Evolutionary conservation across 2,329 filamentous ascomycete genomes (phyloP).

Genomic region (Fusarium concolor): DNA sequence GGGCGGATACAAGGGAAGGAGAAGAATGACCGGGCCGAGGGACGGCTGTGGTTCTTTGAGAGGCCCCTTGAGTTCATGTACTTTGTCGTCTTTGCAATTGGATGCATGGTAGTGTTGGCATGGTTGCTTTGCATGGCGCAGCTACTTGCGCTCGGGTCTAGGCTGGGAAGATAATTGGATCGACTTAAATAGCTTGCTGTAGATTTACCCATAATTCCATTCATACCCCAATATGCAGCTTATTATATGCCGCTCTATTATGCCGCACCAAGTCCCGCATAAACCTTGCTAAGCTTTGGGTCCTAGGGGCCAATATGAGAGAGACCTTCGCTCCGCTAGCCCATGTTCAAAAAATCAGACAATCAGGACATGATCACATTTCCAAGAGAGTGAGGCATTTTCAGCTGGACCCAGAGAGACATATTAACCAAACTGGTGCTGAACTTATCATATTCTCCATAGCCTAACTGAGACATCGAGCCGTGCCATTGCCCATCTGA

Average conservation of each 20-base stretch:
- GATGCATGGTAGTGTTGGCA: conserved; percentile 1
- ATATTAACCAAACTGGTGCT: neutral
- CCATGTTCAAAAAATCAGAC: neutral
- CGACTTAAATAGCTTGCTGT: neutral
- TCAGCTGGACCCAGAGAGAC: neutral
- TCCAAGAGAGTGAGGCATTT: neutral
- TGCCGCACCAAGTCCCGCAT: neutral
- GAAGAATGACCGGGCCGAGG: conserved; percentile 25
- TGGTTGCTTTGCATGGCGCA: conserved; percentile 3
- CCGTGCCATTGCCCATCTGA: neutral
- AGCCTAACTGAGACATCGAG: conserved; percentile 7
- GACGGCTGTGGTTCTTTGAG: conserved; percentile 26
- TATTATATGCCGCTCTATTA: neutral
- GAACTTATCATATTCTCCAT: neutral
- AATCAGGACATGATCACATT: neutral
- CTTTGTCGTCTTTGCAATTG: conserved; percentile 40
- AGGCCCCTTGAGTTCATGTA: conserved; percentile 46
- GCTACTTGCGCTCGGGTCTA: neutral
- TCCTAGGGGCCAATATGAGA: too few relatives aligned
- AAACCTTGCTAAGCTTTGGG: neutral
- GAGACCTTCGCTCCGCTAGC: too few relatives aligned
- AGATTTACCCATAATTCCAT: neutral
- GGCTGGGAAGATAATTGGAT: too few relatives aligned
- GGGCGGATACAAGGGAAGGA: conserved; percentile 39
- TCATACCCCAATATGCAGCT: neutral